Evolutionary conservation across 2,329 filamentous ascomycete genomes (phyloP).

Genomic region (Grosmannia clavigera): DNA sequence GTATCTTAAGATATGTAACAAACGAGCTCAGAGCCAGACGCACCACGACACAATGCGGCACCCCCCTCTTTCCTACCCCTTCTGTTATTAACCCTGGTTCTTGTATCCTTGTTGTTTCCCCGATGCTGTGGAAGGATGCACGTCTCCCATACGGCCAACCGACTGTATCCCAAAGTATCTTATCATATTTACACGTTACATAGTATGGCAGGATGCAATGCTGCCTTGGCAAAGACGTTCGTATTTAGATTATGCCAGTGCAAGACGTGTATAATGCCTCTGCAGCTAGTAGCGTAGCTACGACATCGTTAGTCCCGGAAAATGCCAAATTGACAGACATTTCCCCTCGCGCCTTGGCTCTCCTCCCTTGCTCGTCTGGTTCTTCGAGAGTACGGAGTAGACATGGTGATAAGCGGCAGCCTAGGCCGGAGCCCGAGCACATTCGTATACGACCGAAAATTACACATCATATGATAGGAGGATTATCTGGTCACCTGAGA

Average conservation of each 20-base stretch:
- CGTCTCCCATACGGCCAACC: background rate
- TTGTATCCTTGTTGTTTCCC: background rate
- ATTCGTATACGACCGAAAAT: background rate
- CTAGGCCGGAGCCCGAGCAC: background rate
- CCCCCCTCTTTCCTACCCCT: background rate
- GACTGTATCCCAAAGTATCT: background rate
- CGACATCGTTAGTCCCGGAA: background rate
- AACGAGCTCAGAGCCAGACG: background rate
- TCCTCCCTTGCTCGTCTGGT: background rate
- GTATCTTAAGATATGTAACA: background rate
- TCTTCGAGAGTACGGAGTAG: background rate
- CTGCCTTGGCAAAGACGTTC: background rate
- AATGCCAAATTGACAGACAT: background rate
- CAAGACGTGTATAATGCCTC: background rate
- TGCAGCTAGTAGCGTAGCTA: background rate
- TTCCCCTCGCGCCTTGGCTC: background rate
- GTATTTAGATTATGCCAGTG: background rate
- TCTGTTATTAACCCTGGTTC: background rate
- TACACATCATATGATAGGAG: background rate
- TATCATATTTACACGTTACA: too few species aligned
- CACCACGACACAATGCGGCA: background rate
- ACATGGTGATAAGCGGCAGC: background rate
- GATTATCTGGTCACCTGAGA: background rate
- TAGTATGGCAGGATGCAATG: slow-evolving; percentile 4
- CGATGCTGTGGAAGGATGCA: background rate